Evolutionary conservation across 2,329 filamentous ascomycete genomes (phyloP).

Genomic region (Penicillium expansum): DNA sequence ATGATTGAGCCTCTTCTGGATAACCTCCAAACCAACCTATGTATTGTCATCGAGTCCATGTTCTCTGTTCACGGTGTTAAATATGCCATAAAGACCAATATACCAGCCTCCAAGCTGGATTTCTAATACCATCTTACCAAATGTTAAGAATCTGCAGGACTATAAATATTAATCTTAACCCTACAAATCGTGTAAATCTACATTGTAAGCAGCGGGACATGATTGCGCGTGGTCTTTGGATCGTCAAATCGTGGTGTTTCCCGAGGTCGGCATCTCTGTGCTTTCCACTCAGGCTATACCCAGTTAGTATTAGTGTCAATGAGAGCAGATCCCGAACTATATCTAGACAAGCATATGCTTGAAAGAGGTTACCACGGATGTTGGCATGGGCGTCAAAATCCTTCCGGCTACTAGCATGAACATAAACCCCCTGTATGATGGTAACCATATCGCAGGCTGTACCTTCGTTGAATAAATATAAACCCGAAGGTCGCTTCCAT

Average conservation of each 20-base stretch:
- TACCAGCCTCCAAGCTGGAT: neutral
- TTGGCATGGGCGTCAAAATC: no score
- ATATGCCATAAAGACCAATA: neutral
- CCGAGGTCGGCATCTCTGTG: neutral
- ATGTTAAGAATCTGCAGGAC: neutral
- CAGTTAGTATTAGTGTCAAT: neutral
- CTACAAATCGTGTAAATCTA: neutral
- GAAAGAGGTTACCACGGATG: neutral
- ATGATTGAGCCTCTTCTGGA: neutral
- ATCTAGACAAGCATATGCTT: neutral
- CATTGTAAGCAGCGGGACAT: neutral
- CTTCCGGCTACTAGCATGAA: no score
- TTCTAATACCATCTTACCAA: neutral
- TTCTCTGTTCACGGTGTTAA: neutral
- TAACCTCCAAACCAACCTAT: neutral
- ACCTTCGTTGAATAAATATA: no score
- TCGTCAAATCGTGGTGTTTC: neutral
- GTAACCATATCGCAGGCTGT: no score
- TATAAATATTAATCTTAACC: neutral
- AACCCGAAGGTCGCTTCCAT: no score
- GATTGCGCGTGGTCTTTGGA: neutral
- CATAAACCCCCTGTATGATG: no score
- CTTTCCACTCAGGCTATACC: neutral
- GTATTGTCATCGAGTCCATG: neutral
- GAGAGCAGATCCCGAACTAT: neutral